Evolutionary conservation across 768 basidiomycete genomes (phyloP).

Genomic region (Pleurotus platypus): DNA sequence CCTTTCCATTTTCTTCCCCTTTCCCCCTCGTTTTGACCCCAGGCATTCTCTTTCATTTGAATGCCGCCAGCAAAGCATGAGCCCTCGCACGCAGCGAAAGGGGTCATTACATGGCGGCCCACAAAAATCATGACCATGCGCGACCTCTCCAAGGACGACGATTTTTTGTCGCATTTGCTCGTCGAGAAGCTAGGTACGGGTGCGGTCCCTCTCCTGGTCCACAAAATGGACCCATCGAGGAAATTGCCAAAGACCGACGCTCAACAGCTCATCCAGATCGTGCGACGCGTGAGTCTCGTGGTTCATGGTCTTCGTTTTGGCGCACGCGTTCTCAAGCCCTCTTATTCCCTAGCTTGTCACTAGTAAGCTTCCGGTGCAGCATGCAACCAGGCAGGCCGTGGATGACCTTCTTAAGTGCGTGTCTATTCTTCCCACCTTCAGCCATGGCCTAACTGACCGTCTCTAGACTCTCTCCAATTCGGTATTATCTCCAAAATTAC

Average conservation of each 20-base stretch:
- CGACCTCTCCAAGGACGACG: constrained; percentile 88
- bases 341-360: constrained; percentile 49
- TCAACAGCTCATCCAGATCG: constrained; percentile 63
- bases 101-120: constrained; percentile 60
- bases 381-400: constrained; percentile 66
- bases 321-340: constrained; percentile 20
- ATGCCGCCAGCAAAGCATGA: constrained; percentile 25
- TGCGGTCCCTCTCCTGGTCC: constrained; percentile 74
- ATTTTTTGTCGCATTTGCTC: constrained; percentile 85
- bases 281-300: constrained; percentile 64
- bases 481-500: constrained; percentile 72
- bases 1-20: constrained; percentile 9
- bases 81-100: constrained; percentile 20
- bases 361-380: constrained; percentile 49
- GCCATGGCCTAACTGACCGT: constrained; percentile 17
- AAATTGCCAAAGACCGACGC: constrained; percentile 74
- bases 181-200: constrained; percentile 88
- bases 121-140: constrained; percentile 90
- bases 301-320: constrained; percentile 18
- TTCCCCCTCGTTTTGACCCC: constrained; percentile 7
- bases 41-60: background rate
- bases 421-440: constrained; percentile 13
- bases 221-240: constrained; percentile 84
- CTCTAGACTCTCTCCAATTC: constrained; percentile 66
- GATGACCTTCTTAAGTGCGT: constrained; percentile 76